phyloP scores from a whole-genome alignment of 352 stramenopile species.

The Phytophthora kernoviae region DNA sequence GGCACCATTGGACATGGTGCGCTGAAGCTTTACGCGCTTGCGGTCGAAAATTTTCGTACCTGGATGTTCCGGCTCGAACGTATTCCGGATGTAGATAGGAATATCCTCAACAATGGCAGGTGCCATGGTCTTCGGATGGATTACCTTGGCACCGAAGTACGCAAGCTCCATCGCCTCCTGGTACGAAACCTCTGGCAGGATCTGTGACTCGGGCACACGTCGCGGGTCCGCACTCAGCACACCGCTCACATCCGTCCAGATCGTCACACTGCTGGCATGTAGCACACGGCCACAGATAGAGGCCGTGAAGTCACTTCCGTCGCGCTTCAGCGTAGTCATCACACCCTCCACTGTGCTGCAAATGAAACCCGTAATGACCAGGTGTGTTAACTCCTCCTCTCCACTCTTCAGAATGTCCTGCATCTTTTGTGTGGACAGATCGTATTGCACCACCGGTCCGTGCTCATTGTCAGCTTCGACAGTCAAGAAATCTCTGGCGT shows the following conservation, averaged over 20 bases:
- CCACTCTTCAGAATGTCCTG: conserved; percentile 47
- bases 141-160: conserved; percentile 98
- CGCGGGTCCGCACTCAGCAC: conserved; percentile 95
- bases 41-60: conserved; percentile 82
- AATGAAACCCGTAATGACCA: conserved; percentile 98
- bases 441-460: conserved; percentile 79
- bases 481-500: conserved; percentile 91
- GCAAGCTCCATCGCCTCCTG: conserved; percentile 98
- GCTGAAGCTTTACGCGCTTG: conserved; percentile 62
- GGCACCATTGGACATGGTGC: conserved; percentile 64
- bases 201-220: conserved; percentile 92
- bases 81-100: conserved; percentile 98
- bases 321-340: conserved; percentile 96
- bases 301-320: conserved; percentile 97
- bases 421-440: conserved; percentile 71
- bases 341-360: conserved; percentile 94
- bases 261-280: conserved; percentile 90
- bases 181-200: conserved; percentile 94
- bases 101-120: conserved; percentile 91
- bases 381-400: conserved; percentile 54
- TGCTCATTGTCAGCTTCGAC: conserved; percentile 83
- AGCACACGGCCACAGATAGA: conserved; percentile 96
- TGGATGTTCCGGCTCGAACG: conserved; percentile 90
- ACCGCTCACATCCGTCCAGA: conserved; percentile 98
- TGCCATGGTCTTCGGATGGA: conserved; percentile 97